phyloP scores from a whole-genome alignment of 345 rosid species.

The Lumnitzera racemosa region DNA sequence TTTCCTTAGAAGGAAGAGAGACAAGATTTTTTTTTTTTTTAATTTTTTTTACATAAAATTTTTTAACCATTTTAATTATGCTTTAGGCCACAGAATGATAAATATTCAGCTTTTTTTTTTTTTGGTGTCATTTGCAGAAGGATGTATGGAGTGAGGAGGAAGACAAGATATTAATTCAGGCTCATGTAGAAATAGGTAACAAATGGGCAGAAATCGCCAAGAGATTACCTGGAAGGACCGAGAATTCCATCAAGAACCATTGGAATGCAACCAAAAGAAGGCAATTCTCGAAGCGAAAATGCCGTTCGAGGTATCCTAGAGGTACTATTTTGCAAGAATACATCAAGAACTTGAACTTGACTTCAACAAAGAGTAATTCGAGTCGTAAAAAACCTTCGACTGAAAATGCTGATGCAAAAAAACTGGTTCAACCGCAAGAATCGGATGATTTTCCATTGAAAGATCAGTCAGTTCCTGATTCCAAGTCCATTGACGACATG shows the following conservation, averaged over 20 bases:
- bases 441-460: too few relatives aligned
- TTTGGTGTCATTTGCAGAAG: conserved; percentile 1
- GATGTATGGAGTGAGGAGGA: conserved; percentile 11
- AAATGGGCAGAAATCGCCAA: conserved; percentile 11
- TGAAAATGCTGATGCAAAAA: not conserved
- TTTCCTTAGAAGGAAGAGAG: too few relatives aligned
- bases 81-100: too few relatives aligned
- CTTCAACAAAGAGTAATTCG: not conserved
- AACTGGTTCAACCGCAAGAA: too few relatives aligned
- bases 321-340: not conserved
- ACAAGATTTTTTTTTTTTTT: too few relatives aligned
- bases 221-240: conserved; percentile 7
- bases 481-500: too few relatives aligned
- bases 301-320: not conserved
- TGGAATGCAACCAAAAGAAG: conserved; percentile 11
- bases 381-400: not conserved
- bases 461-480: too few relatives aligned
- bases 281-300: conserved; percentile 5
- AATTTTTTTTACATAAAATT: too few relatives aligned
- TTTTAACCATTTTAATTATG: too few relatives aligned
- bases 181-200: conserved; percentile 8
- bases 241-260: conserved; percentile 10
- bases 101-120: too few relatives aligned
- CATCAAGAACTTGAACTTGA: not conserved
- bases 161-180: conserved; percentile 8